Percentiles rank a stretch among this genome's conserved stretches.
phyloP scores from a whole-genome alignment of 768 basidiomycete species.

The Cystoderma amianthinum region DNA sequence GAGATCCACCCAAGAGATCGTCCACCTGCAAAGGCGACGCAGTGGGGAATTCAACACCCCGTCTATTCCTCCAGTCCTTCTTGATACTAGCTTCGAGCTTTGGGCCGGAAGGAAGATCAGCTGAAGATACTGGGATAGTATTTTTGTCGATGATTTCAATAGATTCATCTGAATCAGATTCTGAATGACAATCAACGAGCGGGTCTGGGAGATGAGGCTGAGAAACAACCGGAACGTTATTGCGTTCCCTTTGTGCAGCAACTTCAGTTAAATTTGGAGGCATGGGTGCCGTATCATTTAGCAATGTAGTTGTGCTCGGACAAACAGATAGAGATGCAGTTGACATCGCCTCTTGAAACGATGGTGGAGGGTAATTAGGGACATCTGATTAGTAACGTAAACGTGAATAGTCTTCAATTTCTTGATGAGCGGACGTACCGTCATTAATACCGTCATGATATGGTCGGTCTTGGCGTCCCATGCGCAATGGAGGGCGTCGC shows the following conservation, averaged over 20 bases:
- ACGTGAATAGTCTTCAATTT: background rate
- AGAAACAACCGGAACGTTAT: too few relatives aligned
- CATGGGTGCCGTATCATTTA: constrained; percentile 6
- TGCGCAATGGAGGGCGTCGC: constrained; percentile 13
- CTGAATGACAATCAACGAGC: constrained; percentile 13
- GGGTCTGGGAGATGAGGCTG: background rate
- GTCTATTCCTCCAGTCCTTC: constrained; percentile 22
- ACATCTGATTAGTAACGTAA: constrained; percentile 20
- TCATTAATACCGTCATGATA: constrained; percentile 16
- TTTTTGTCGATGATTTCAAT: constrained; percentile 49
- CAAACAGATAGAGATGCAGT: constrained; percentile 32
- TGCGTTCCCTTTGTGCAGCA: too few relatives aligned
- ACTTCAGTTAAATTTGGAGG: background rate
- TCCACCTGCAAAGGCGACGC: too few relatives aligned
- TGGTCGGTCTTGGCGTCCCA: constrained; percentile 19
- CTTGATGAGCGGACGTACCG: constrained; percentile 8
- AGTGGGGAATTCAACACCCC: constrained; percentile 25
- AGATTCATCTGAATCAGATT: constrained; percentile 42
- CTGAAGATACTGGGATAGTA: constrained; percentile 24
- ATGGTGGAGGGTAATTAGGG: constrained; percentile 70
- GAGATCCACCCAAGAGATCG: too few relatives aligned
- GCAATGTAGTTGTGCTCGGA: constrained; percentile 33
- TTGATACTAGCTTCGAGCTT: constrained; percentile 33
- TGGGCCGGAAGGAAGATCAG: constrained; percentile 32
- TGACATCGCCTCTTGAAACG: constrained; percentile 64